phyloP scores from a whole-genome alignment of 2,329 filamentous ascomycete species.

The Teratosphaeria pseudoeucalypti region DNA sequence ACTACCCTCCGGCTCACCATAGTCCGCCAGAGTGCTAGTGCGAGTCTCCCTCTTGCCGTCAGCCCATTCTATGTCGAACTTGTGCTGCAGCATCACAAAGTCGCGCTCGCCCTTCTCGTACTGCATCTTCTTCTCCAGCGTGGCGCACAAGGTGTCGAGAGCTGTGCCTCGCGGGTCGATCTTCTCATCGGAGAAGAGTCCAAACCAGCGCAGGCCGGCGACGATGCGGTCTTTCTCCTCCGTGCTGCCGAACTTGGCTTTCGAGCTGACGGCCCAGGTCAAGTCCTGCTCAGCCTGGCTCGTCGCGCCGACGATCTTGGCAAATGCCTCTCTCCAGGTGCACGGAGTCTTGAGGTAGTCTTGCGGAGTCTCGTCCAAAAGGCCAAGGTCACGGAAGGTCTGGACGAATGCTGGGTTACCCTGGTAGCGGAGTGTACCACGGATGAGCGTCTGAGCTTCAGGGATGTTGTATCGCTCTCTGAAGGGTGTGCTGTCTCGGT shows the following conservation, averaged over 20 bases:
- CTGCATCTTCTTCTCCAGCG: conserved; percentile 84
- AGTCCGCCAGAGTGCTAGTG: conserved; percentile 72
- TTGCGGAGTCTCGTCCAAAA: conserved; percentile 62
- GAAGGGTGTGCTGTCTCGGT: conserved; percentile 82
- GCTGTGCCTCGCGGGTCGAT: conserved; percentile 68
- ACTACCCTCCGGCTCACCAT: conserved; percentile 61
- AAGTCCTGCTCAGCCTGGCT: conserved; percentile 55
- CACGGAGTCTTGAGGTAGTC: conserved; percentile 52
- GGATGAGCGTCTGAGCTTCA: conserved; percentile 77
- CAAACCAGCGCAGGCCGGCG: conserved; percentile 62
- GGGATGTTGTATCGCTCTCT: conserved; percentile 84
- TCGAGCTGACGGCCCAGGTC: conserved; percentile 60
- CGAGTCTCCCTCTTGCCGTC: conserved; percentile 67
- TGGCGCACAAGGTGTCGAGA: conserved; percentile 82
- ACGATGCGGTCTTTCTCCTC: conserved; percentile 63
- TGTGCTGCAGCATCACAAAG: conserved; percentile 68
- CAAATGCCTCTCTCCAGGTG: conserved; percentile 75
- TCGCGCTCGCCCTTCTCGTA: conserved; percentile 76
- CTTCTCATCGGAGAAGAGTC: conserved; percentile 51
- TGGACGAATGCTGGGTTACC: conserved; percentile 89
- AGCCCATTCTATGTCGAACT: conserved; percentile 73
- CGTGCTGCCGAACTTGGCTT: conserved; percentile 59
- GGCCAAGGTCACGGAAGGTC: conserved; percentile 78
- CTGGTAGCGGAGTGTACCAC: conserved; percentile 74
- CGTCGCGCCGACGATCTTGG: conserved; percentile 61